Percentiles rank a stretch among this genome's conserved stretches.
These are phyloP conservation scores for Barnettozyma wickerhamii DNA, from an alignment of 805 yeast genomes.

Conservation along the genomic window DNA sequence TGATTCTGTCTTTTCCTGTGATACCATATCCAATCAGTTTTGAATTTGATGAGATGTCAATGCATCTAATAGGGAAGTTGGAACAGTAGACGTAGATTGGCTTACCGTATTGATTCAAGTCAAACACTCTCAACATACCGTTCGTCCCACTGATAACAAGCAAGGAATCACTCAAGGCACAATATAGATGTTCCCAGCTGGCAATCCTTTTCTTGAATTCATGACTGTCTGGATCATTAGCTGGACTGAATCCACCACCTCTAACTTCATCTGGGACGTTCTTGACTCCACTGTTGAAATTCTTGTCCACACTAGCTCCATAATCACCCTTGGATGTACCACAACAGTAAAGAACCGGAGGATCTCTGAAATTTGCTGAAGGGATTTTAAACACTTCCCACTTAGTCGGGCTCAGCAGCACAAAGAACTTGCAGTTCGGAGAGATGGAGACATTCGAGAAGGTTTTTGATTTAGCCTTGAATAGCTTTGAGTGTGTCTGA, in stretches of 20 bases:
- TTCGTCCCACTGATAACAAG: conserved; percentile 66
- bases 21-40: conserved; percentile 72
- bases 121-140: conserved; percentile 66
- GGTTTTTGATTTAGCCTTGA: conserved; percentile 43
- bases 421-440: conserved; percentile 61
- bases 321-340: conserved; percentile 69
- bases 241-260: conserved; percentile 13
- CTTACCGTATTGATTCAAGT: conserved; percentile 51
- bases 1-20: conserved; percentile 68
- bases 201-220: conserved; percentile 28
- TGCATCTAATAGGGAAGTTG: conserved; percentile 73
- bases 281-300: conserved; percentile 23
- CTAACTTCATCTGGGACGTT: conserved; percentile 13
- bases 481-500: conserved; percentile 47
- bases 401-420: conserved; percentile 56
- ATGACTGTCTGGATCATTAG: conserved; percentile 10
- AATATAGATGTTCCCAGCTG: conserved; percentile 57
- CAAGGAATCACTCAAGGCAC: conserved; percentile 52
- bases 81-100: conserved; percentile 67
- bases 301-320: conserved; percentile 44
- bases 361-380: conserved; percentile 31
- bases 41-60: conserved; percentile 65
- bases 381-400: conserved; percentile 68
- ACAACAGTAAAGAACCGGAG: conserved; percentile 58
- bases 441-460: conserved; percentile 57